These are phyloP conservation scores for Candida mattraensis DNA, from an alignment of 805 yeast species.

Conservation along the genomic window DNA sequence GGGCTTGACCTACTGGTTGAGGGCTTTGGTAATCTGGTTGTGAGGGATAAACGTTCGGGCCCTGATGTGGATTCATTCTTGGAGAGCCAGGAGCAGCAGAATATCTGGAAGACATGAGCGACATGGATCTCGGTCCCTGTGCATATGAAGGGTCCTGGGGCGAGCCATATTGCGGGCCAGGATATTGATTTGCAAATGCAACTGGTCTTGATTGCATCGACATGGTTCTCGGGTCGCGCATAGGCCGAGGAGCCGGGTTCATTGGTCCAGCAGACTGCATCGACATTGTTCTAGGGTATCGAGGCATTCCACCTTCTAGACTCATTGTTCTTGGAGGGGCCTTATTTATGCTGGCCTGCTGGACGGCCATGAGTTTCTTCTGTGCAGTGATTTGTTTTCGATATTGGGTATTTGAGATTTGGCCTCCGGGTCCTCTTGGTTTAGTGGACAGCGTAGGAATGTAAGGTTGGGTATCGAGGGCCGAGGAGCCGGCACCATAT, in stretches of 20 bases:
- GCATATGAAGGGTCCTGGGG: constrained; percentile 6
- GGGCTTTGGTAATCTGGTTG: no score
- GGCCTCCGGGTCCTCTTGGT: constrained; percentile 29
- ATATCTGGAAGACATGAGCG: constrained; percentile 16
- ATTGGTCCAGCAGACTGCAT: constrained; percentile 21
- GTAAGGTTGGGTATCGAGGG: constrained; percentile 64
- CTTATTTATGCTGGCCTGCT: constrained; percentile 31
- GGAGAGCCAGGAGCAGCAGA: constrained; percentile 8
- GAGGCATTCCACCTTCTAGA: constrained; percentile 20
- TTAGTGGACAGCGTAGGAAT: constrained; percentile 63
- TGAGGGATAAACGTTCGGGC: neutral
- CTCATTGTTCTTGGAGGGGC: constrained; percentile 39
- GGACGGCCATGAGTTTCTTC: constrained; percentile 51
- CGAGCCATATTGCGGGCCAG: constrained; percentile 2
- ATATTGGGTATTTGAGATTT: constrained; percentile 56
- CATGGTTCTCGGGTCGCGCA: constrained; percentile 44
- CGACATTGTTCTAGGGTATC: constrained; percentile 31
- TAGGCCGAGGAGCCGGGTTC: constrained; percentile 10
- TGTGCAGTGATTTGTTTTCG: constrained; percentile 68
- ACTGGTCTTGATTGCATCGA: constrained; percentile 37
- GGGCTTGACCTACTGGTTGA: no score
- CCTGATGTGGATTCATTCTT: neutral
- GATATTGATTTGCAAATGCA: constrained; percentile 13
- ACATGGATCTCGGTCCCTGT: constrained; percentile 21
- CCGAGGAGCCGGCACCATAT: constrained; percentile 45